Evolutionary conservation across 495 filamentous ascomycete genomes (phyloP).

Genomic region (Hyaloscypha hepaticicola): DNA sequence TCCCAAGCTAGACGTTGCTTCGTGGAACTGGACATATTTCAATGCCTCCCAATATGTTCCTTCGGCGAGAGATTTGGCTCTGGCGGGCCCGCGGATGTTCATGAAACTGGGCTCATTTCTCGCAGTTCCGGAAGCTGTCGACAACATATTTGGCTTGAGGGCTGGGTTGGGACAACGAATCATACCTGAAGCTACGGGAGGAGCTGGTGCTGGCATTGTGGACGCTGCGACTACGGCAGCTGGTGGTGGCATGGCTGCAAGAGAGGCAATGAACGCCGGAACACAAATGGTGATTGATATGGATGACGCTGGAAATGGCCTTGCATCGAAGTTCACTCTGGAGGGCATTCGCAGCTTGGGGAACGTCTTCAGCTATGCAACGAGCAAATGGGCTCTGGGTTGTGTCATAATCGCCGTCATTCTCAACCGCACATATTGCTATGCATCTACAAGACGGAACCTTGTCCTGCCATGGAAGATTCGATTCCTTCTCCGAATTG

Average conservation of each 20-base stretch:
- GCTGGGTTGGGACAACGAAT: conserved; percentile 53
- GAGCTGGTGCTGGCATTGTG: conserved; percentile 31
- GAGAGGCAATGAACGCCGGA: conserved; percentile 31
- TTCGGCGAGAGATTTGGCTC: conserved; percentile 50
- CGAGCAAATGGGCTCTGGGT: conserved; percentile 88
- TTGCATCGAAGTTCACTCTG: conserved; percentile 48
- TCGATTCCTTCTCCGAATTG: conserved; percentile 68
- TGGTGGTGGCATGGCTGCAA: conserved; percentile 37
- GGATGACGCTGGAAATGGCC: conserved; percentile 25
- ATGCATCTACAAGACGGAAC: conserved; percentile 80
- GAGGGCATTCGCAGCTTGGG: conserved; percentile 62
- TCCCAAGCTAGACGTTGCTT: conserved; percentile 19
- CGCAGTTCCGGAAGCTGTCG: conserved; percentile 60
- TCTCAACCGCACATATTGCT: conserved; percentile 89
- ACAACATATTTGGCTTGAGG: conserved; percentile 47
- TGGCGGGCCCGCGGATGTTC: conserved; percentile 61
- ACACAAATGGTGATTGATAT: conserved; percentile 39
- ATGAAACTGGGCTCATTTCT: conserved; percentile 59
- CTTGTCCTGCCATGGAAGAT: conserved; percentile 68
- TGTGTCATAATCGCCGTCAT: conserved; percentile 84
- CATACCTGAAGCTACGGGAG: conserved; percentile 56
- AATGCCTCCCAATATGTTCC: conserved; percentile 35
- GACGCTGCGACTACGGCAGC: conserved; percentile 31
- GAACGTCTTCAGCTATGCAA: conserved; percentile 86
- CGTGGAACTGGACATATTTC: conserved; percentile 33